Conservation (phyloP, 805 yeast species). For the Barnettozyma siamensis region DNA sequence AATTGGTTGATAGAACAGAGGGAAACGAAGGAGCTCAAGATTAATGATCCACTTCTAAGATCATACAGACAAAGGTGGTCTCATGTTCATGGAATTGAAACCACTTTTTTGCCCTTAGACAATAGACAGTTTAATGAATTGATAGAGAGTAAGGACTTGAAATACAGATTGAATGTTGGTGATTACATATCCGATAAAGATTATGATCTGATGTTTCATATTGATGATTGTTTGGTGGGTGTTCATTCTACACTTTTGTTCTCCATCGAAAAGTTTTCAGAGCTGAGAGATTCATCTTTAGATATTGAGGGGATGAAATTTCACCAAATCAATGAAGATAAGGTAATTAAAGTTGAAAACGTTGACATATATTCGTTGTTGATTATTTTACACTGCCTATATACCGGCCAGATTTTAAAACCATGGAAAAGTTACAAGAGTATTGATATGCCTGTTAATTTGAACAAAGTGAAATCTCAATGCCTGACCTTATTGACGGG, state of each 20-base stretch:
- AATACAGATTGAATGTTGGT: conserved; percentile 4
- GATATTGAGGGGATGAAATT: conserved; percentile 16
- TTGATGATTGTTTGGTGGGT: conserved; percentile 29
- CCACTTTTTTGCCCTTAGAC: conserved; percentile 12
- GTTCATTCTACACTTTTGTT: conserved; percentile 32
- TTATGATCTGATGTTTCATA: conserved; percentile 32
- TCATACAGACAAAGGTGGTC: conserved; percentile 22
- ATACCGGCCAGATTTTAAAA: conserved; percentile 40
- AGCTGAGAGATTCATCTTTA: conserved; percentile 3
- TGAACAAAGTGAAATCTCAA: conserved; percentile 9
- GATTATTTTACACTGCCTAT: conserved; percentile 42
- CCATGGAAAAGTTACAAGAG: conserved; percentile 39
- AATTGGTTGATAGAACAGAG: no score
- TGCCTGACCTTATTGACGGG: conserved; percentile 8
- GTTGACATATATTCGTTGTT: conserved; percentile 24
- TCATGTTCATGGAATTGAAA: conserved; percentile 8
- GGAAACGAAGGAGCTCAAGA: no score
- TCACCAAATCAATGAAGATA: conserved; percentile 4
- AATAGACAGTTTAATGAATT: conserved; percentile 3
- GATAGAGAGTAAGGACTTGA: conserved; percentile 5
- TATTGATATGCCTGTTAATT: conserved; percentile 4
- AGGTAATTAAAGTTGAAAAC: conserved; percentile 21
- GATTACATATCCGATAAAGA: conserved; percentile 22
- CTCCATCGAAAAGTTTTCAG: conserved; percentile 3
- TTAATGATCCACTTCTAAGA: conserved; percentile 16